Conservation (phyloP, 306 rosid species). For the Lathyrus tuberosus region DNA sequence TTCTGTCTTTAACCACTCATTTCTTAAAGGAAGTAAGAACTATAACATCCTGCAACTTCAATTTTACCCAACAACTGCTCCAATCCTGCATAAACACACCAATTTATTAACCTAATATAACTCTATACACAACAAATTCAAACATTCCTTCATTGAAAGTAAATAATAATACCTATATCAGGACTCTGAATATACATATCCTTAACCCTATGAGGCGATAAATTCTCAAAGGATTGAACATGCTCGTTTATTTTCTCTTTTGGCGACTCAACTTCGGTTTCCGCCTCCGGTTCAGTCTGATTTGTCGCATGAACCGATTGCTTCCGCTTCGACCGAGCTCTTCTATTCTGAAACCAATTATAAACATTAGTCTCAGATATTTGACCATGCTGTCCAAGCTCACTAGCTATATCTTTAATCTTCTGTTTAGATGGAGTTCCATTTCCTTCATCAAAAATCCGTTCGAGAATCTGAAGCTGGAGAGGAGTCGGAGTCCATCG, state of each 20-base stretch:
- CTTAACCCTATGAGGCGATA: slow-evolving; percentile 40
- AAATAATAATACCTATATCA: slow-evolving; percentile 41
- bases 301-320: slow-evolving; percentile 44
- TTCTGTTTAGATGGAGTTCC: slow-evolving; percentile 74
- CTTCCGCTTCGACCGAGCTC: slow-evolving; percentile 82
- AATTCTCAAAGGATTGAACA: slow-evolving; percentile 43
- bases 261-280: slow-evolving; percentile 55
- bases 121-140: neutral
- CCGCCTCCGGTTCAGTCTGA: slow-evolving; percentile 48
- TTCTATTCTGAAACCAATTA: slow-evolving; percentile 85
- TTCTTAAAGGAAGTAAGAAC: slow-evolving; percentile 41
- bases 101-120: neutral
- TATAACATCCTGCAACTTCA: slow-evolving; percentile 40
- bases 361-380: slow-evolving; percentile 84
- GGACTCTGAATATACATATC: slow-evolving; percentile 55
- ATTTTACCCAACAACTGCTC: slow-evolving; percentile 48
- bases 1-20: neutral
- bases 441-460: slow-evolving; percentile 65
- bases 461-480: slow-evolving; percentile 79
- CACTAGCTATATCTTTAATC: slow-evolving; percentile 68
- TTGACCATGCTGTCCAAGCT: slow-evolving; percentile 68
- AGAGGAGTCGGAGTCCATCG: slow-evolving; percentile 72
- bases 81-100: slow-evolving; percentile 42
- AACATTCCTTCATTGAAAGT: too few species aligned
- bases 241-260: slow-evolving; percentile 52